Conservation (phyloP, 2,329 filamentous ascomycete species). For the Ophiosphaerella herpotricha region DNA sequence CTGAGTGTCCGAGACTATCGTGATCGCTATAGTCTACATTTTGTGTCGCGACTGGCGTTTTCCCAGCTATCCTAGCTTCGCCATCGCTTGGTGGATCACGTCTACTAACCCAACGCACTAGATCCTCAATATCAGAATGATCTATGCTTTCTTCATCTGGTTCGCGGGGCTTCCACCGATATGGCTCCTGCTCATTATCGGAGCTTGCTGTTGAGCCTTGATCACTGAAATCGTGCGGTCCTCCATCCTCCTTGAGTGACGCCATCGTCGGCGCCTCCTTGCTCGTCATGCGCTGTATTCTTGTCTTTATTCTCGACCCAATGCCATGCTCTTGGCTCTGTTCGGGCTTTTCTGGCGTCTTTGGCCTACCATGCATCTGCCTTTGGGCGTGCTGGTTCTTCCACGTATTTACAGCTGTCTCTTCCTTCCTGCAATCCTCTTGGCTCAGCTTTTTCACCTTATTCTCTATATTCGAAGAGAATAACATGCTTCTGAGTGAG, state of each 20-base stretch:
- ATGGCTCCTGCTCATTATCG: conserved; percentile 20
- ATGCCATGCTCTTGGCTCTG: conserved; percentile 23
- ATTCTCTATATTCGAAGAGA: conserved; percentile 36
- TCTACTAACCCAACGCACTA: conserved; percentile 41
- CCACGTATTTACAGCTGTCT: conserved; percentile 30
- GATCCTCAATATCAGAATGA: conserved; percentile 39
- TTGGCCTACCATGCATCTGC: conserved; percentile 29
- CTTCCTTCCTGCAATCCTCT: conserved; percentile 24
- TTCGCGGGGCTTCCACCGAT: conserved; percentile 10
- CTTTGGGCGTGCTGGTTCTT: conserved; percentile 33
- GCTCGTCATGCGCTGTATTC: conserved; percentile 33
- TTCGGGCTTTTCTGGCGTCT: conserved; percentile 26
- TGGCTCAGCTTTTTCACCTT: conserved; percentile 25
- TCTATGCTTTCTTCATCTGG: conserved; percentile 31
- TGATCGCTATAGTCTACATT: conserved; percentile 26
- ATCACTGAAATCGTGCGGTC: conserved; percentile 18
- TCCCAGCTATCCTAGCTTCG: conserved; percentile 24
- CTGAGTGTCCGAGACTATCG: conserved; percentile 36
- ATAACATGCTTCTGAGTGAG: conserved; percentile 41
- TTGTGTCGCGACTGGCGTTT: conserved; percentile 2
- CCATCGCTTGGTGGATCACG: conserved; percentile 35
- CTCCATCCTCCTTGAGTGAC: conserved; percentile 25
- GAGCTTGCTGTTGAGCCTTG: conserved; percentile 31
- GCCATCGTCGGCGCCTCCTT: conserved; percentile 32
- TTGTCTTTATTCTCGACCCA: conserved; percentile 29